Evolutionary conservation across 1,284 basidiomycete species (phyloP), one percentile per base, ranked within the genome.

Genomic region (Bjerkandera adusta): DNA sequence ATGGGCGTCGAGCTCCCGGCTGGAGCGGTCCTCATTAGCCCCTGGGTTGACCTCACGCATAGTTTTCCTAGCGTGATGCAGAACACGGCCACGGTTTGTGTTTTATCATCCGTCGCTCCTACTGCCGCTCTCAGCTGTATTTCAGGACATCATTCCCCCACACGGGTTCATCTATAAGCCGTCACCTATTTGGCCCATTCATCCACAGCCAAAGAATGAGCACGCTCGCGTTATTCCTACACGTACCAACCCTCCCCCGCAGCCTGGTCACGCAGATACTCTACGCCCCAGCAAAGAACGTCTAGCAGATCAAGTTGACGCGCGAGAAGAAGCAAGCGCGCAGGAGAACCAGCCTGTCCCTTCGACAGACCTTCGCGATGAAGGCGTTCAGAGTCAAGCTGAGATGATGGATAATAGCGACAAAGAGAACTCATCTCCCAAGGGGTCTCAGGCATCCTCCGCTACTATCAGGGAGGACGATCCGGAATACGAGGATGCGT

Each of bases 31-130:
- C 68, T 90, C 15, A 86, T 92, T 53, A 85, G 83, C 50, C 88
- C 88, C 1, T 90, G 86, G 86, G 83, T 86, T 10, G 91, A 94
- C 61, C 68, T 94, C 29, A 92, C 89, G 0, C 91, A 94, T 59
- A 87, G 82, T 40, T 92, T 95, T 57, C 87, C 88, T 0, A 89
- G 85, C 43, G 80, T 95, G 30, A 73, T 89, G 69, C 58, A 77
- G 39, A 93, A 94, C 60, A 79, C 77, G 0, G 69, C 70, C 2
- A 89, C 81, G 34, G 83, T 88, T 16, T 63, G 77, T 47, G 66
- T 16, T n/a, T n/a, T 71, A 66, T 67, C 1, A 66, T 66, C 66
- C n/a, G 10, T 22, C 57, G 27, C 20, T 29, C 20, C 4, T 59
- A 20, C 53, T 58, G n/a, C n/a, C 62, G 67, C 43, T 47, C 45